These are phyloP conservation scores for Boletus sp. DNA, from an alignment of 768 basidiomycete genomes.

Conservation along the genomic window DNA sequence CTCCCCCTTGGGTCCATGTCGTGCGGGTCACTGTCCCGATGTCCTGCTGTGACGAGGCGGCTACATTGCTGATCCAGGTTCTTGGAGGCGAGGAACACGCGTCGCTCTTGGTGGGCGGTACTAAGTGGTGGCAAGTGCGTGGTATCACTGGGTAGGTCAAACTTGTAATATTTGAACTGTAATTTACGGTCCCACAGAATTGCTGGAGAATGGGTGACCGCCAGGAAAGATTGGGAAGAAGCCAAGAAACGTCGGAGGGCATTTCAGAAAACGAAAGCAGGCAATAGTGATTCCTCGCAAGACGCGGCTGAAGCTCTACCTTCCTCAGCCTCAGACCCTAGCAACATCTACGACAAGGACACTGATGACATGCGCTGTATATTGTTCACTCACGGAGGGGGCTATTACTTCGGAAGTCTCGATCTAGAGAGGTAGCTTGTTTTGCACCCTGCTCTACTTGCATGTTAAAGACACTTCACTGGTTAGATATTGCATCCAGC, in stretches of 20 bases:
- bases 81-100: constrained; percentile 81
- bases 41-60: constrained; percentile 72
- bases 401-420: constrained; percentile 82
- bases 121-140: constrained; percentile 98
- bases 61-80: constrained; percentile 66
- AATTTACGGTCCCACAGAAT: constrained; percentile 46
- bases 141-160: constrained; percentile 67
- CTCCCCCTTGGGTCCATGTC: constrained; percentile 81
- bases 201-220: constrained; percentile 84
- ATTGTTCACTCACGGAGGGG: constrained; percentile 78
- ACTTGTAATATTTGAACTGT: constrained; percentile 9
- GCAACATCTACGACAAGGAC: constrained; percentile 55
- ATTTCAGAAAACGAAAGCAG: constrained; percentile 35
- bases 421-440: constrained; percentile 64
- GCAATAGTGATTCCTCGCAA: constrained; percentile 5
- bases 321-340: constrained; percentile 28
- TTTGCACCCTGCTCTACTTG: background rate
- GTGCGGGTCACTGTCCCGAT: constrained; percentile 72
- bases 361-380: constrained; percentile 88
- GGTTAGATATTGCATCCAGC: constrained; percentile 67
- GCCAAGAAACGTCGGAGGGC: constrained; percentile 58
- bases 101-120: constrained; percentile 76
- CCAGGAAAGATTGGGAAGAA: constrained; percentile 80
- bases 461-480: constrained; percentile 3
- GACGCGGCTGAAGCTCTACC: constrained; percentile 14